Percentiles rank a stretch among this genome's conserved stretches.
Conservation (phyloP, 305 asterid genomes). For the Rubia occidens region DNA sequence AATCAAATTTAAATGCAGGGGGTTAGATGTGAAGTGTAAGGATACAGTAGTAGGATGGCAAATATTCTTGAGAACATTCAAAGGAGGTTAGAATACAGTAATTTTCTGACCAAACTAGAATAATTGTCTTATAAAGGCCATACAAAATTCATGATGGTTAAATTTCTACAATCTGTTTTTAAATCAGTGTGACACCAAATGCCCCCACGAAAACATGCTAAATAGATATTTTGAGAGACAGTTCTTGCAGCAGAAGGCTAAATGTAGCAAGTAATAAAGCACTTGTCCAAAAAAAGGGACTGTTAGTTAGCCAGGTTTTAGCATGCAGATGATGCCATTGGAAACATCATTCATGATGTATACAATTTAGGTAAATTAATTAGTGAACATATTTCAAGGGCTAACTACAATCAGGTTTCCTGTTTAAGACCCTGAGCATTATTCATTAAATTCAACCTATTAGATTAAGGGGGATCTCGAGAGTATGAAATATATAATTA, state of each 20-base stretch:
- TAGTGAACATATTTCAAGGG: not conserved
- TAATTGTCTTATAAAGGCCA: not conserved
- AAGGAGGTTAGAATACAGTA: not conserved
- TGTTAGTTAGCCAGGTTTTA: not conserved
- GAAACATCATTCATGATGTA: not conserved
- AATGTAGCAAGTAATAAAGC: not conserved
- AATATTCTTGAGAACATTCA: not conserved
- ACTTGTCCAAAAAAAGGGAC: not conserved
- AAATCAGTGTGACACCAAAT: not conserved
- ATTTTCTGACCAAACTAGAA: not conserved
- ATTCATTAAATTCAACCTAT: not conserved
- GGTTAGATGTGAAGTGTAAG: not conserved
- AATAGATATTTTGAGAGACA: not conserved
- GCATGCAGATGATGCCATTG: not conserved
- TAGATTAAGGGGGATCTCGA: not conserved
- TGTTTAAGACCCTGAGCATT: not conserved
- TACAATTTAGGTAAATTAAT: not conserved
- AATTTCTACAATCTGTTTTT: slow-evolving; percentile 2
- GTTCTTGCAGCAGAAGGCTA: not conserved
- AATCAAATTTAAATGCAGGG: not conserved
- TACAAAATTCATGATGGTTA: not conserved
- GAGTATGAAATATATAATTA: not conserved
- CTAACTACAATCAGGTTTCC: not conserved
- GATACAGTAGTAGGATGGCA: not conserved
- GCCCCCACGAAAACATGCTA: not conserved